Base-by-base conservation (phyloP, 768 basidiomycete genomes). In the Leccinum obscurum region DNA sequence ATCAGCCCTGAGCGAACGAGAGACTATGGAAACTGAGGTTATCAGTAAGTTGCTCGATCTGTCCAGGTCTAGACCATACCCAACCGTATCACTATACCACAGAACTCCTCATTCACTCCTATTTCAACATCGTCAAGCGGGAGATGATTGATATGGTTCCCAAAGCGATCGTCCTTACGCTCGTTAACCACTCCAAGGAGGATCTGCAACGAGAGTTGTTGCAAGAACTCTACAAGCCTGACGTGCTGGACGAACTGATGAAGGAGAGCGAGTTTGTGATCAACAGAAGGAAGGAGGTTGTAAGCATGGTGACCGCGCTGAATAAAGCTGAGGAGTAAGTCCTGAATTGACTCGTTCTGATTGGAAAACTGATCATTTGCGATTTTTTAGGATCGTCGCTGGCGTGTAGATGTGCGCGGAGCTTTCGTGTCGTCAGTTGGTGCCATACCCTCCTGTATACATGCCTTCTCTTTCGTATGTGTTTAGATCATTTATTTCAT, bases 121-220 rank as follows among this genome's bases (percentile, higher is more conserved):
- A 98, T 77, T 98, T 91, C 83, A 95, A 97, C 78, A 95, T 98
- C 65, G 93, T 98, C 57, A 98, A 99, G 79, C 89, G 95, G 60
- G 96, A 98, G 77, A 94, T 98, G 92, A 98, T 98, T 69, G 96
- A 98, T 76, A 97, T 97, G 94, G 92, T 98, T 26, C 96, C 96
- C 8, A 99, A 99, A 76, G 93, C 93, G 17, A 93, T 97, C 72
- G 86, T 90, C 10, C 78, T 92, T 64, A 98, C 93, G 15, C 85
- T 98, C 37, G 96, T 99, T 54, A 90, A 87, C 71, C 87, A 88
- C 75, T 88, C 95, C 61, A 98, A 97, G 76, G 97, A 98, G 77
- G 87, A 92, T 73, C 79, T 99, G 60, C 97, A 99, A 78, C 84
- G 88, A 61, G 95, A 97, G 75, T 82, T 99, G 44, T 77, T 99